Base-by-base conservation (phyloP, 345 rosid genomes). In the Trapa bicornis region DNA sequence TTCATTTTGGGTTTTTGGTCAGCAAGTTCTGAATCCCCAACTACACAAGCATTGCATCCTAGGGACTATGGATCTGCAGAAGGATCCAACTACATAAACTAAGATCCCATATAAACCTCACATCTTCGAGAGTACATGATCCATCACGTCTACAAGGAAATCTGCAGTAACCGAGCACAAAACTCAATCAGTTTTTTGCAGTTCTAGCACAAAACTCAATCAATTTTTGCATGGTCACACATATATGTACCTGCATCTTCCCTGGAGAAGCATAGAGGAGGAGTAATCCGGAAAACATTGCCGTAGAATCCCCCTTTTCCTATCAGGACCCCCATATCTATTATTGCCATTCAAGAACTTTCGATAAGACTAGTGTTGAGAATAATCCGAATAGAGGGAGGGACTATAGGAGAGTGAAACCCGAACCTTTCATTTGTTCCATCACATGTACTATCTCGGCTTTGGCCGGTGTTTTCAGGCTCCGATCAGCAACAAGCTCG, bases 251-350 rank as follows among this genome's bases (percentile, higher is more conserved):
- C 98, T 66, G 99, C 97, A 70, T 94, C 97, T 52, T 82, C 86
- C 80, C 85, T 94, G 2, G 96, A 86, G 79, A 94, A 87, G 69
- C 99, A 94, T 66, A 94, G 93, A 16, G 99, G 99, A 38, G 99
- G 96, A 10, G 97, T 89, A 22, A 94, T 86, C 80, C 99, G 83
- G 68, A 94, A 89, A 12, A 89, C 97, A 56, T 94, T 94, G 36
- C 97, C 95, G 35, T 80, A 80, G 77, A 67, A 83, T 64, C 99
- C 99, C 48, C 99, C 99, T 80, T 87, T 89, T 0, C 99, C 85
- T 0, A 82, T 67, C 82, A 95, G 66, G 17, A 91, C 96, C 6
- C 99, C 99, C 73, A 83, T 17, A 53, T 95, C 99, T 95, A 76
- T 37, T 6, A 47, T 1, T 1, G 10, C 10, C 22, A 47, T 15